These are phyloP conservation scores for Moesziomyces antarcticus DNA, from an alignment of 1,284 basidiomycete genomes.

Conservation along the genomic window DNA sequence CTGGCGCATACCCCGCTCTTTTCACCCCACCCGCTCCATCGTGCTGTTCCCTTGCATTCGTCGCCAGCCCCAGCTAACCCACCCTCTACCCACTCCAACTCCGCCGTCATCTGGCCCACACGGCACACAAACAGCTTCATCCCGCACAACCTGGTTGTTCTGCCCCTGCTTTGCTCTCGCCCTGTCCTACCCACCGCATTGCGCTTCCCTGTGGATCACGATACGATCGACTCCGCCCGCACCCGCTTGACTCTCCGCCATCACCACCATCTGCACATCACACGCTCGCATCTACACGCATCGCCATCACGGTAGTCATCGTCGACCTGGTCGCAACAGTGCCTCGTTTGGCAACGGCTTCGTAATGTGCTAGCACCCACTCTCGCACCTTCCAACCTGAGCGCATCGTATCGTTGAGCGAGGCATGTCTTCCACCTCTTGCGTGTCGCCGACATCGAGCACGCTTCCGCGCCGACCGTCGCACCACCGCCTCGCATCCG, in stretches of 20 bases:
- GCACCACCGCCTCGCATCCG: conserved; percentile 5
- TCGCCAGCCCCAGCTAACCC: not conserved
- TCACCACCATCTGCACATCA: not conserved
- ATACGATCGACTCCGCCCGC: not conserved
- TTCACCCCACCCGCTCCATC: conserved; percentile 1
- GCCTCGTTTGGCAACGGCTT: not conserved
- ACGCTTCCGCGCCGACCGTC: not conserved
- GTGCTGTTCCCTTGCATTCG: not conserved
- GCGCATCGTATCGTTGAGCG: not conserved
- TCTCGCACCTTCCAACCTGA: not conserved
- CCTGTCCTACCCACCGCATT: too few species aligned
- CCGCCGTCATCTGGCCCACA: not conserved
- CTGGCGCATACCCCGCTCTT: not conserved
- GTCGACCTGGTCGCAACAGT: not conserved
- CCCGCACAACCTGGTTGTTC: too few species aligned
- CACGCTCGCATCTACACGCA: not conserved
- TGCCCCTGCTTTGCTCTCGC: not conserved
- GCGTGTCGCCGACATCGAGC: not conserved
- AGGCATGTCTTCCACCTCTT: not conserved
- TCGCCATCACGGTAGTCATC: not conserved
- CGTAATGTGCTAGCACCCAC: not conserved
- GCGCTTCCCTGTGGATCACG: not conserved
- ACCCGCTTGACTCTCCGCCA: too few species aligned
- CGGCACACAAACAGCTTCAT: not conserved
- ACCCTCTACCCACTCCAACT: not conserved